These are phyloP conservation scores for Fusarium liriodendri DNA, from an alignment of 2,329 filamentous ascomycete genomes.

Conservation along the genomic window DNA sequence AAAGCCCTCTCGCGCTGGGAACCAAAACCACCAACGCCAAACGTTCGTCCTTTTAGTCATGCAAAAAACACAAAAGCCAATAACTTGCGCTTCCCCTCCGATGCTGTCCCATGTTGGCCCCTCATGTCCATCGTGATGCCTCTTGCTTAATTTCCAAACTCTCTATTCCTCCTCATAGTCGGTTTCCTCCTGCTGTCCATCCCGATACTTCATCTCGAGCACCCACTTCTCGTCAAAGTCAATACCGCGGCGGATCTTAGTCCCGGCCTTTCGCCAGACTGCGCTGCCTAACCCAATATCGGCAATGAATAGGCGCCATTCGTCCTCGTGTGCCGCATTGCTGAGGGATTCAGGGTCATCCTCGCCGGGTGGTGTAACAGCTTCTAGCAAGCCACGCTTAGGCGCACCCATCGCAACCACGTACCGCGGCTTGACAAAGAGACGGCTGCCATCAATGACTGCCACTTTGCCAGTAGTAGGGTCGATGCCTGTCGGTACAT, in stretches of 20 bases:
- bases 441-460: constrained; percentile 77
- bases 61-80: constrained; percentile 10
- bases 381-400: constrained; percentile 84
- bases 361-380: constrained; percentile 67
- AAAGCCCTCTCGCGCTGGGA: constrained; percentile 20
- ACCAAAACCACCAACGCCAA: constrained; percentile 31
- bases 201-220: constrained; percentile 71
- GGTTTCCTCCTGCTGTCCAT: constrained; percentile 45
- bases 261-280: constrained; percentile 87
- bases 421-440: constrained; percentile 85
- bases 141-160: background rate
- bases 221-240: constrained; percentile 93
- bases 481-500: constrained; percentile 89
- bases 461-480: constrained; percentile 77
- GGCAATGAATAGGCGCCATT: constrained; percentile 85
- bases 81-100: constrained; percentile 17
- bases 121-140: background rate
- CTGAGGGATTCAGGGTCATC: constrained; percentile 48
- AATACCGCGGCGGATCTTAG: constrained; percentile 83
- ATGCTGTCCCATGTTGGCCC: background rate
- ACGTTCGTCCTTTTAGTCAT: constrained; percentile 16
- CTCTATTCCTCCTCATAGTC: constrained; percentile 40
- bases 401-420: constrained; percentile 89
- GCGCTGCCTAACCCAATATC: constrained; percentile 88
- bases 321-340: constrained; percentile 58